These are phyloP conservation scores for Plasmodium berghei DNA, from an alignment of 169 alveolate species.

Conservation along the genomic window DNA sequence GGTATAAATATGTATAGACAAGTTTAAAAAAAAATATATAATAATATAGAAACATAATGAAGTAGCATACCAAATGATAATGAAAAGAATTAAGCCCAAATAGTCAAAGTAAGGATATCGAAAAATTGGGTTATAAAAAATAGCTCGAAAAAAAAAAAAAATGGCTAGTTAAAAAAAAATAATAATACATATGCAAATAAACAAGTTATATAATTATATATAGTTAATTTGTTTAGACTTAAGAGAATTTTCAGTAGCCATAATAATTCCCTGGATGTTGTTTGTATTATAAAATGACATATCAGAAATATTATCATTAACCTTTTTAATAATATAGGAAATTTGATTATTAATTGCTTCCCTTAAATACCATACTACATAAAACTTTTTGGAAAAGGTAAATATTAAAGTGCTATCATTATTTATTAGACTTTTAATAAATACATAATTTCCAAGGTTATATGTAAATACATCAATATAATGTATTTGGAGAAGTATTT, in stretches of 20 bases:
- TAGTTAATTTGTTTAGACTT: conserved; percentile 17
- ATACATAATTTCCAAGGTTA: conserved; percentile 43
- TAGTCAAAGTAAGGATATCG: too few species aligned
- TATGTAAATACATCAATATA: conserved; percentile 41
- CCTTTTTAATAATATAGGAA: conserved; percentile 43
- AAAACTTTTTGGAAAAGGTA: conserved; percentile 42
- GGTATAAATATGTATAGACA: too few species aligned
- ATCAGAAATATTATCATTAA: conserved; percentile 32
- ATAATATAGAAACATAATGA: too few species aligned
- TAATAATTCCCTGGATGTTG: conserved; percentile 19
- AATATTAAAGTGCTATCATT: conserved; percentile 17
- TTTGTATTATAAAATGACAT: conserved; percentile 25
- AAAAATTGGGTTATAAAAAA: too few species aligned
- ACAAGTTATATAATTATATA: background rate
- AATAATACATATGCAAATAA: too few species aligned
- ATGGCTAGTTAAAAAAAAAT: too few species aligned
- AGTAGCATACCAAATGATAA: too few species aligned
- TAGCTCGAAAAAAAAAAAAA: too few species aligned
- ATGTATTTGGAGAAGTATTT: conserved; percentile 26
- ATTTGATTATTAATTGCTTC: conserved; percentile 18
- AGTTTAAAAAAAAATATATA: too few species aligned
- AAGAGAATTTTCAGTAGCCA: conserved; percentile 50
- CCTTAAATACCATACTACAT: conserved; percentile 55
- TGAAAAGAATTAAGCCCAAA: too few species aligned
- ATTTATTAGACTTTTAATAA: conserved; percentile 29